Evolutionary conservation across 768 basidiomycete genomes (phyloP).

Genomic region (Hydnum rufescens): DNA sequence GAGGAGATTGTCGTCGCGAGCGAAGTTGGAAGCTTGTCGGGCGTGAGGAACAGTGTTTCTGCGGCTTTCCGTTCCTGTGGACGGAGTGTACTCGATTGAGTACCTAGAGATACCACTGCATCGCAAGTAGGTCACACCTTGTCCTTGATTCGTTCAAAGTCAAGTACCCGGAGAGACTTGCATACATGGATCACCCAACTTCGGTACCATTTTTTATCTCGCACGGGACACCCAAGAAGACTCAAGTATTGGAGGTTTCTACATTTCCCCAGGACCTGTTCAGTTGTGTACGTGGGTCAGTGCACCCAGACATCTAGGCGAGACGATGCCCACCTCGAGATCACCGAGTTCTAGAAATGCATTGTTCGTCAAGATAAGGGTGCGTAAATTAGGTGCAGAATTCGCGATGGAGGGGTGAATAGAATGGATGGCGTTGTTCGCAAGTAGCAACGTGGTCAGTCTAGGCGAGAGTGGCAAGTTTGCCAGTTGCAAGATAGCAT

Average conservation of each 20-base stretch:
- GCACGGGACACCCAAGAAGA: constrained; percentile 64
- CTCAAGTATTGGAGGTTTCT: constrained; percentile 51
- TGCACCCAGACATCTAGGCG: background rate
- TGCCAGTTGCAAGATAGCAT: constrained; percentile 59
- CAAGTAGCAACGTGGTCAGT: constrained; percentile 62
- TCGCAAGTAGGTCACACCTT: constrained; percentile 48
- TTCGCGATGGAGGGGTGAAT: constrained; percentile 69
- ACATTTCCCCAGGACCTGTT: constrained; percentile 27
- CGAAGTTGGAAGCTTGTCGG: constrained; percentile 55
- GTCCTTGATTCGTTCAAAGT: constrained; percentile 88
- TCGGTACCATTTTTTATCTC: constrained; percentile 89
- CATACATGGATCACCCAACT: constrained; percentile 87
- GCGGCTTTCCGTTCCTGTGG: constrained; percentile 59
- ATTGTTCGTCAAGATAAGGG: constrained; percentile 72
- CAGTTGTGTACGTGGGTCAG: background rate
- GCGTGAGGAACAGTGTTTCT: constrained; percentile 58
- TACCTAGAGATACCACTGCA: background rate
- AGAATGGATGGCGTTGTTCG: constrained; percentile 73
- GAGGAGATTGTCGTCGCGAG: constrained; percentile 61
- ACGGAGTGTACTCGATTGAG: constrained; percentile 11
- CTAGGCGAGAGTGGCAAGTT: constrained; percentile 79
- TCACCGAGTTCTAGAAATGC: constrained; percentile 63
- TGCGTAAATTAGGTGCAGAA: constrained; percentile 66
- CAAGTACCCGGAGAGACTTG: constrained; percentile 73
- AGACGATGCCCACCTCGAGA: constrained; percentile 28